Evolutionary conservation across 805 yeast species (phyloP).

Genomic region (Kluyveromyces starmeri): DNA sequence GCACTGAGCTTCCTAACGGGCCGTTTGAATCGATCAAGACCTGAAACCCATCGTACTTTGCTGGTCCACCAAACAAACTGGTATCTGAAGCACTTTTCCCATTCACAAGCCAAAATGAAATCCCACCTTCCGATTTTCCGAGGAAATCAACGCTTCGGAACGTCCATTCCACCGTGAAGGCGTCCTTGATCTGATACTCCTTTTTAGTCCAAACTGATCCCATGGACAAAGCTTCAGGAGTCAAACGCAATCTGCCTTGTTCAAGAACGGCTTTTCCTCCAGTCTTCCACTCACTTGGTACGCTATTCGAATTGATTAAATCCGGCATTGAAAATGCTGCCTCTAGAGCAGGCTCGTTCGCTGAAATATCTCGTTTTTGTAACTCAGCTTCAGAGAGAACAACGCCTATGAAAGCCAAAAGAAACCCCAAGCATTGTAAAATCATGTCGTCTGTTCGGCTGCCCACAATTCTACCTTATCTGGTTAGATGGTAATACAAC

Average conservation of each 20-base stretch:
- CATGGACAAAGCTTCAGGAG: slow-evolving; percentile 32
- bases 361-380: slow-evolving; percentile 8
- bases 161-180: slow-evolving; percentile 53
- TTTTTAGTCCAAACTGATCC: slow-evolving; percentile 42
- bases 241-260: slow-evolving; percentile 46
- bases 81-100: slow-evolving; percentile 25
- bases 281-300: slow-evolving; percentile 32
- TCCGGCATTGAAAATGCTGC: slow-evolving; percentile 33
- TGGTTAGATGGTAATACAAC: too few relatives aligned
- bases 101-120: slow-evolving; percentile 49
- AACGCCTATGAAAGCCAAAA: too few relatives aligned
- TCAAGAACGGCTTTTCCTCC: slow-evolving; percentile 33
- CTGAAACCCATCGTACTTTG: slow-evolving; percentile 54
- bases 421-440: too few relatives aligned
- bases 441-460: too few relatives aligned
- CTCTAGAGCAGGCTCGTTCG: slow-evolving; percentile 19
- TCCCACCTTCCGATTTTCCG: slow-evolving; percentile 46
- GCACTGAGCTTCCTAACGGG: slow-evolving; percentile 40
- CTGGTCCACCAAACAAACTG: slow-evolving; percentile 46
- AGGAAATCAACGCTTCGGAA: slow-evolving; percentile 50
- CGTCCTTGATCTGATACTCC: slow-evolving; percentile 25
- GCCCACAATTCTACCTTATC: too few relatives aligned
- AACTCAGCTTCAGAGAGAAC: neutral
- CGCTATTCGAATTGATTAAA: slow-evolving; percentile 25
- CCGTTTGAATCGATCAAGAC: slow-evolving; percentile 46